Base-by-base conservation (phyloP, 2,329 filamentous ascomycete genomes). In the Ophiostoma quercus region DNA sequence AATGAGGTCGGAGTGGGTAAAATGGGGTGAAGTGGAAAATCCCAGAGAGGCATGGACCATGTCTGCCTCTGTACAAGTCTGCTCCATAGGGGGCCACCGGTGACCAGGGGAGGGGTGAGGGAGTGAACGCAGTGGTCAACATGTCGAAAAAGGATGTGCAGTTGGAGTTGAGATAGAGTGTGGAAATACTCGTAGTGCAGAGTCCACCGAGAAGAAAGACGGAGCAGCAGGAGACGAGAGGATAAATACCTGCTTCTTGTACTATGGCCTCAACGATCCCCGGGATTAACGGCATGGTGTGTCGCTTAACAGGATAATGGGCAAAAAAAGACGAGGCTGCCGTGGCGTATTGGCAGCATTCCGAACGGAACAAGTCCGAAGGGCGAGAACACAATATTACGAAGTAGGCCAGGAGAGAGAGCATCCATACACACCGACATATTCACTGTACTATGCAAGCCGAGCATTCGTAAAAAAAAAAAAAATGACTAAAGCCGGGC, bases 11-110 rank as follows among this genome's bases (percentile, higher is more conserved):
- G n/a, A 3, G 51, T 57, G 51, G 51, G 51, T 25, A 57, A 54
- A 57, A 57, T 57, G 51, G 51, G n/a, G 51, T 57, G 51, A 57
- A 57, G 22, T 57, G 11, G 51, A 57, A 57, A 57, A 29, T 57
- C 51, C 22, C 8, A 47, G 43, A n/a, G 34, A 1, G 34, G 34
- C 34, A 34, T 34, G 34, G 34, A 34, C 34, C 34, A 34, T 34
- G 8, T 34, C 34, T 34, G 8, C 34, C 34, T 34, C 34, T 34
- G 34, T 22, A 22, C n/a, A 51, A n/a, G 16, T n/a, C 16, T 57
- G 22, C n/a, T 57, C 51, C 51, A 57, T 57, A 57, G 19, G 8
- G 2, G 47, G 16, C 14, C 16, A 19, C 47, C 14, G 16, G 8
- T 25, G n/a, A 25, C 51, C 8, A 11, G 51, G 51, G 51, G 51